Evolutionary conservation across 2,329 filamentous ascomycete species (phyloP), one percentile per base, ranked within the genome.

Genomic region (Talaromyces piceae): DNA sequence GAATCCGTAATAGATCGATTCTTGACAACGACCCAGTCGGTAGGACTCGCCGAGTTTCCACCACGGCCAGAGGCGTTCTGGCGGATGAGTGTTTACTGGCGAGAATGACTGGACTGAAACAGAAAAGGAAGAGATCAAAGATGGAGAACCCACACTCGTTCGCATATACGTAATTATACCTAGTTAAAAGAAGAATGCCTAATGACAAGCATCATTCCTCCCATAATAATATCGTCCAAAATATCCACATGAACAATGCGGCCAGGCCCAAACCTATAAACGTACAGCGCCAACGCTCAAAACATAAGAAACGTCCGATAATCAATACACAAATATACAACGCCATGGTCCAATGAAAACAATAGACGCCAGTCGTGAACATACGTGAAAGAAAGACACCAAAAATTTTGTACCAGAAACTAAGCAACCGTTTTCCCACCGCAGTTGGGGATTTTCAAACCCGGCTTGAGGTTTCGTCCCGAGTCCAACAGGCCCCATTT

Each of bases 401-500:
- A n/a, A n/a, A 18, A 37, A 11, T 18, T 37, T 8, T 11, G 33
- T 37, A 37, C 6, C 5, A 18, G 30, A n/a, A n/a, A 45, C 22
- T 41, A 54, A 28, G 33, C 16, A 9, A 50, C 75, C 7, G 82
- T 87, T 73, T 86, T 82, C 25, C 89, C 90, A 22, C 78, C 85
- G 65, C 91, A 97, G 66, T 91, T 84, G 1, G 91, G 91, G 60
- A 97, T 95, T 65, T 80, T 84, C 61, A 97, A 71, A 1, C 91
- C 91, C 0, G 78, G 62, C 72, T 97, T 97, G 59, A 97, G 73
- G 30, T 91, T 88, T 52, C 91, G 82, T 62, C 89, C 78, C 3
- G 88, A 79, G 60, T 94, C 88, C 82, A 97, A 84, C 12, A 97
- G 72, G 8, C 93, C 91, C 91, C 91, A 96, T 67, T 95, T 87